Conservation (phyloP, 148 eudicot genomes). For the Camellia lanceoleosa region DNA sequence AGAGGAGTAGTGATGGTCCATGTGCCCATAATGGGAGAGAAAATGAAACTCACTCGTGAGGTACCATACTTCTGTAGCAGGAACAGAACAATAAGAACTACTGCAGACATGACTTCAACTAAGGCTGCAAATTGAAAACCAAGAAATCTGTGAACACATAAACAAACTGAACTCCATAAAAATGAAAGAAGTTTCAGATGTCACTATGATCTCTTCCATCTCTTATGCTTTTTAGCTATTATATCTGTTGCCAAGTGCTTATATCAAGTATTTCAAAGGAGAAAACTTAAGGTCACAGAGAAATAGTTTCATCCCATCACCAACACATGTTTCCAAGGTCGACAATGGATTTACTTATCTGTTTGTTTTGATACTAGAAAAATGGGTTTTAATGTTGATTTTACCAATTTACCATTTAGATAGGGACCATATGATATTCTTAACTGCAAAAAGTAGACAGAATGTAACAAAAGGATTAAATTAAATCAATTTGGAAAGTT, state of each 20-base stretch:
- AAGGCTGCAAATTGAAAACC: conserved; percentile 32
- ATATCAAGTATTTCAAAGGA: not conserved
- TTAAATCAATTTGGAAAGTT: too few relatives aligned
- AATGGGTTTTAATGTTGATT: not conserved
- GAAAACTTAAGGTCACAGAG: not conserved
- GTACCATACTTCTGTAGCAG: conserved; percentile 59
- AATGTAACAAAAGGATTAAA: not conserved
- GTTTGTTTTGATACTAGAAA: too few relatives aligned
- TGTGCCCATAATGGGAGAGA: conserved; percentile 60
- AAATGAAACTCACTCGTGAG: conserved; percentile 64
- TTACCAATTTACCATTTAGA: not conserved
- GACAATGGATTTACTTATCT: too few relatives aligned
- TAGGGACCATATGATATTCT: too few relatives aligned
- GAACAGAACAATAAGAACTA: conserved; percentile 46
- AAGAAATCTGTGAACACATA: not conserved
- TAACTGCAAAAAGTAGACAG: too few relatives aligned
- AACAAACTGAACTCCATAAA: not conserved
- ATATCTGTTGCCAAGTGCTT: not conserved
- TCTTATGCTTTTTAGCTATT: not conserved
- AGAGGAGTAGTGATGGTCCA: conserved; percentile 62
- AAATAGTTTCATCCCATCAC: not conserved
- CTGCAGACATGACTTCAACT: conserved; percentile 50
- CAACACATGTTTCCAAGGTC: too few relatives aligned
- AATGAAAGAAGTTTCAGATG: not conserved
- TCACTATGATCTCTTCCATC: not conserved